Evolutionary conservation across 2,329 filamentous ascomycete genomes (phyloP), one percentile per base, ranked within the genome.

Genomic region (Scleromitrula shiraiana): DNA sequence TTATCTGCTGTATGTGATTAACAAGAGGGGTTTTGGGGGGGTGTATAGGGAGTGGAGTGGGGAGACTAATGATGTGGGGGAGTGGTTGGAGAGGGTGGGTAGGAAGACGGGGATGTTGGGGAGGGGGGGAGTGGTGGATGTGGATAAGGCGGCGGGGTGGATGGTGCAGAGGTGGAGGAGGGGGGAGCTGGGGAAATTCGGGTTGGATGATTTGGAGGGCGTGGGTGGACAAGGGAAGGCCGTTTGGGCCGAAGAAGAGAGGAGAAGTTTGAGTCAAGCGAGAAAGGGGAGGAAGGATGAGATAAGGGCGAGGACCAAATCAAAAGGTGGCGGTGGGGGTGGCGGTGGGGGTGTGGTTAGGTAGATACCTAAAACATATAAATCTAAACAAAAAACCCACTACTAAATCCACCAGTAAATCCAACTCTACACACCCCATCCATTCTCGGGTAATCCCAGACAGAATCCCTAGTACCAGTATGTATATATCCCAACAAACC

Each of bases 1-100:
- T 64, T 98, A 95, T 65, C 74, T 97, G 17, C 78, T 98, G 7
- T 97, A 80, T 67, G 82, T 82, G 47, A 73, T 97, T 50, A 98
- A 98, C 63, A 51, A 63, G 30, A 40, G 49, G 19, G 36, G 37
- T 2, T 56, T 58, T n/a, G 38, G 50, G 9, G 20, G 39, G n/a
- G 24, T 57, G 19, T 65, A 65, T 51, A 38, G 62, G 15, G 56
- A 75, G 9, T 88, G 80, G 62, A 76, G 72, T 41, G 61, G 66
- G 29, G 88, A 90, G 0, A 97, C 93, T 2, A 95, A 97, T 65
- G 86, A 95, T 56, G 72, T 95, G n/a, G 68, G 75, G 40, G 74
- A 77, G 33, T 76, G 96, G 22, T 74, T 98, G 10, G 73, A 78
- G 12, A 77, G 71, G 1, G 79, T 95, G 17, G 89, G 88, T 15